phyloP scores from a whole-genome alignment of 768 basidiomycete genomes.

The Termitomyces sp. region DNA sequence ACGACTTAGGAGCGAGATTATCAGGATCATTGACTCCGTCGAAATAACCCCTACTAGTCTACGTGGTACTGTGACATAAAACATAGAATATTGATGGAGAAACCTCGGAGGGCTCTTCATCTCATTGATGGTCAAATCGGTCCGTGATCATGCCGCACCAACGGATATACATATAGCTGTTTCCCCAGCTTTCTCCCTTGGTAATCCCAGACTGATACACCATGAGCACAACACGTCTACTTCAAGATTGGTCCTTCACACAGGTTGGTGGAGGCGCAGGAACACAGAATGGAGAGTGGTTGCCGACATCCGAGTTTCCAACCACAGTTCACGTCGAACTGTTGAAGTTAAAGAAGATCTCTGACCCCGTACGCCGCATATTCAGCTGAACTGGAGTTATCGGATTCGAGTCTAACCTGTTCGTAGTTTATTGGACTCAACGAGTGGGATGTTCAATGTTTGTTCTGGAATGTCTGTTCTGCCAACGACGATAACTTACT shows the following conservation, averaged over 20 bases:
- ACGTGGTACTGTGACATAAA: not conserved
- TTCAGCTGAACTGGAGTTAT: not conserved
- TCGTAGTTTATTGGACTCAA: slow-evolving; percentile 69
- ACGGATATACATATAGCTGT: slow-evolving; percentile 3
- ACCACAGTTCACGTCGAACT: slow-evolving; percentile 89
- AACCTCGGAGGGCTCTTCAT: slow-evolving; percentile 26
- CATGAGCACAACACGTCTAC: slow-evolving; percentile 20
- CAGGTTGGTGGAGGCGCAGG: slow-evolving; percentile 62
- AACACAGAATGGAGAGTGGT: slow-evolving; percentile 66
- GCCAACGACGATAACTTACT: not conserved
- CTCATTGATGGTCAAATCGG: not conserved
- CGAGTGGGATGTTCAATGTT: slow-evolving; percentile 92
- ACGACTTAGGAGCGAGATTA: not conserved
- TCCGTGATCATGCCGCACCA: not conserved
- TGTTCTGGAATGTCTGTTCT: not conserved
- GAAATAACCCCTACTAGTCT: not conserved
- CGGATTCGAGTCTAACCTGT: not conserved
- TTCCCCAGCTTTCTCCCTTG: slow-evolving; percentile 2
- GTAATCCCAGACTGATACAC: not conserved
- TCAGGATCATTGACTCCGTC: not conserved
- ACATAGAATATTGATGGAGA: slow-evolving; percentile 17
- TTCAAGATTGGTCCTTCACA: slow-evolving; percentile 63
- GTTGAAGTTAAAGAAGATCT: slow-evolving; percentile 67
- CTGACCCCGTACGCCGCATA: slow-evolving; percentile 67
- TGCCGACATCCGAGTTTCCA: slow-evolving; percentile 63